Conservation (phyloP, 177 flowering plant genomes). For the Telopea speciosissima region DNA sequence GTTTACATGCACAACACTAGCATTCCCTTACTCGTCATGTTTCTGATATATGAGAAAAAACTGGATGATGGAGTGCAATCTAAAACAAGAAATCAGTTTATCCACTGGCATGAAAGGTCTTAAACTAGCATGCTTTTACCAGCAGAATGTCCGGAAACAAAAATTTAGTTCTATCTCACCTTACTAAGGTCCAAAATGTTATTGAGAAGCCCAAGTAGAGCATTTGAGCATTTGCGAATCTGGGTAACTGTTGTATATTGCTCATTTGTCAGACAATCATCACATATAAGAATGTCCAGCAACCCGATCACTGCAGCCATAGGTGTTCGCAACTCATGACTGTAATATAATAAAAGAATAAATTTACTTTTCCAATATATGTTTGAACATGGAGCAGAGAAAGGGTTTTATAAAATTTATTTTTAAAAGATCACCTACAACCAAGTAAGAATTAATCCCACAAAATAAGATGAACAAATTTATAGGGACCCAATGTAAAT, state of each 20-base stretch:
- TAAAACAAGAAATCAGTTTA: background rate
- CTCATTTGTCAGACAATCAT: slow-evolving; percentile 75
- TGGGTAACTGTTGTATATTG: slow-evolving; percentile 83
- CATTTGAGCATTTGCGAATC: slow-evolving; percentile 91
- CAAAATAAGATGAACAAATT: background rate
- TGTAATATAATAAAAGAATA: slow-evolving; percentile 25
- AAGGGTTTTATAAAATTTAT: too few species aligned
- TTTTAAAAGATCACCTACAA: background rate
- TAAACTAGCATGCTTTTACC: background rate
- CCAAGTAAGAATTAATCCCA: too few species aligned
- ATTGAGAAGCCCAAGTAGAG: slow-evolving; percentile 89
- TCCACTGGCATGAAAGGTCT: background rate
- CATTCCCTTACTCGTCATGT: background rate
- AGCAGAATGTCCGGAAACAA: background rate
- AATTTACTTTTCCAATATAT: slow-evolving; percentile 3
- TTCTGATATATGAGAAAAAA: background rate
- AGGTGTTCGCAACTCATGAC: slow-evolving; percentile 96
- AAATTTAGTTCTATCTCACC: slow-evolving; percentile 35
- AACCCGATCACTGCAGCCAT: slow-evolving; percentile 99
- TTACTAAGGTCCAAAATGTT: slow-evolving; percentile 94
- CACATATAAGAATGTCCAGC: slow-evolving; percentile 87
- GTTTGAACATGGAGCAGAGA: background rate
- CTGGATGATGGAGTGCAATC: background rate
- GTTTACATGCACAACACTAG: background rate
- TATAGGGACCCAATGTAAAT: too few species aligned